Conservation (phyloP, 345 rosid genomes). For the Schrenkiella parvula region DNA sequence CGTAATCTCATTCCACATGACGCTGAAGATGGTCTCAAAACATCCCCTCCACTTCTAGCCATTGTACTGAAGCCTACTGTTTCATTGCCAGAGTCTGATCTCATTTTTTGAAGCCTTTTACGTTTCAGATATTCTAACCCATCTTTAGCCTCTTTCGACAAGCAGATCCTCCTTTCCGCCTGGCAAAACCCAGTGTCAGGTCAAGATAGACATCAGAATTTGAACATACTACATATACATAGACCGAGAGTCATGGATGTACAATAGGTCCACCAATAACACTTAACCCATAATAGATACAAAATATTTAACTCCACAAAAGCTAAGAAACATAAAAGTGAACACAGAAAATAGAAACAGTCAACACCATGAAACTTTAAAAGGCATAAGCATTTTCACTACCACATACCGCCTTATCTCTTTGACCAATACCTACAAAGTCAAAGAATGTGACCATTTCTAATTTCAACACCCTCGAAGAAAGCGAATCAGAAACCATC, state of each 20-base stretch:
- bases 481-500: conserved; percentile 31
- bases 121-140: conserved; percentile 78
- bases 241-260: conserved; percentile 7
- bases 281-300: conserved; percentile 8
- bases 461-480: conserved; percentile 19
- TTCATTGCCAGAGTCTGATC: conserved; percentile 43
- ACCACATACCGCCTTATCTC: conserved; percentile 24
- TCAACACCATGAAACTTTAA: conserved; percentile 29
- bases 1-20: conserved; percentile 77
- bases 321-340: conserved; percentile 20
- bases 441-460: conserved; percentile 25
- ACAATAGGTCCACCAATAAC: conserved; percentile 29
- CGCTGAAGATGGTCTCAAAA: conserved; percentile 57
- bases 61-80: conserved; percentile 41
- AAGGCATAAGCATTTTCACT: conserved; percentile 17
- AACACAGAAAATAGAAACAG: conserved; percentile 29
- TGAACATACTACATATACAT: conserved; percentile 10
- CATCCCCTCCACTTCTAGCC: conserved; percentile 89
- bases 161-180: conserved; percentile 92
- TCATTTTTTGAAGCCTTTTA: conserved; percentile 74
- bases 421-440: conserved; percentile 34
- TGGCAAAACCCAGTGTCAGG: conserved; percentile 32
- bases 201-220: background rate
- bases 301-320: conserved; percentile 21
- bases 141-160: conserved; percentile 65